A percentile compares a stretch with the other conserved stretches of the same genome.
phyloP scores from a whole-genome alignment of 805 yeast species.

The Sungouiozyma ichnusensis region DNA sequence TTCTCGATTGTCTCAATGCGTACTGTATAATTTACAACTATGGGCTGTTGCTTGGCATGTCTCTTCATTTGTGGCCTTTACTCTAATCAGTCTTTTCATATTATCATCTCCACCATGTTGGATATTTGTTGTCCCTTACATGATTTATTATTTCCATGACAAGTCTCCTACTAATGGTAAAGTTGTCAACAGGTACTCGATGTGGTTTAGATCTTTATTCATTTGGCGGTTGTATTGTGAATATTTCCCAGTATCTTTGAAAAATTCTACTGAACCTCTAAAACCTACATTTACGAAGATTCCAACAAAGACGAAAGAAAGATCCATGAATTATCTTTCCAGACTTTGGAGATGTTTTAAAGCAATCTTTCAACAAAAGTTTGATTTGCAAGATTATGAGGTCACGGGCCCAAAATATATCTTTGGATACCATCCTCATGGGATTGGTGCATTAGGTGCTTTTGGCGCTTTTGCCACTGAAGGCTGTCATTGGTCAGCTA shows the following conservation, averaged over 20 bases:
- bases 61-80: slow-evolving; percentile 45
- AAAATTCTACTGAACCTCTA: slow-evolving; percentile 49
- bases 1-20: neutral
- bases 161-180: slow-evolving; percentile 69
- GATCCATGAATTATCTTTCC: slow-evolving; percentile 4
- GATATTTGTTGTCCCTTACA: slow-evolving; percentile 57
- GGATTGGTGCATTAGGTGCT: slow-evolving; percentile 85
- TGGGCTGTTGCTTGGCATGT: slow-evolving; percentile 64
- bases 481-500: slow-evolving; percentile 54
- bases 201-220: slow-evolving; percentile 42
- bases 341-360: slow-evolving; percentile 8
- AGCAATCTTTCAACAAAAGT: slow-evolving; percentile 3
- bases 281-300: slow-evolving; percentile 56
- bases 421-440: slow-evolving; percentile 95
- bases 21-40: slow-evolving; percentile 44
- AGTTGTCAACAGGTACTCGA: slow-evolving; percentile 45
- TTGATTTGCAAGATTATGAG: slow-evolving; percentile 23
- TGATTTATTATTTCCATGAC: slow-evolving; percentile 47
- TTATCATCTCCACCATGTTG: slow-evolving; percentile 56
- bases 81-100: slow-evolving; percentile 43
- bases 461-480: slow-evolving; percentile 79
- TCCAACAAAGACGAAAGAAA: slow-evolving; percentile 7
- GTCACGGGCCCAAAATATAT: slow-evolving; percentile 62
- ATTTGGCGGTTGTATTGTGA: slow-evolving; percentile 64
- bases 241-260: slow-evolving; percentile 71